These are phyloP conservation scores for Arachis stenosperma DNA, from an alignment of 306 rosid species.

Conservation along the genomic window DNA sequence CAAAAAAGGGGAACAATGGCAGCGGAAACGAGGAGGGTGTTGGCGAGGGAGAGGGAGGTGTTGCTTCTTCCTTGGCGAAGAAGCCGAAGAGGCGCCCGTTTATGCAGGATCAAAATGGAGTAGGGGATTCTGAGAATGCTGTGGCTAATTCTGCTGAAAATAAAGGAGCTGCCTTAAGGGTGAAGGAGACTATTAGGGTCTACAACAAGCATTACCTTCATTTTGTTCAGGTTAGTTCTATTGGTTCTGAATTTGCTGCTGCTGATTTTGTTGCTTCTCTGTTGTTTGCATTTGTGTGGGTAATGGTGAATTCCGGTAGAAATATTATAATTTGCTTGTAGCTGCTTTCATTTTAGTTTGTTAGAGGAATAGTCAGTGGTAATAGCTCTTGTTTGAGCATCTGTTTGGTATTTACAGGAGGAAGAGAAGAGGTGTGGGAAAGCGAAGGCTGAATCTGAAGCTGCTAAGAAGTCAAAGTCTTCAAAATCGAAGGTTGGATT, in stretches of 20 bases:
- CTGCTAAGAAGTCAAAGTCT: constrained; percentile 29
- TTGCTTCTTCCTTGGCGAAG: neutral
- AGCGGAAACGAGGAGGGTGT: constrained; percentile 18
- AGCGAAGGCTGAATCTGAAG: constrained; percentile 44
- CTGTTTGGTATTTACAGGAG: constrained; percentile 49
- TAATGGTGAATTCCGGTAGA: neutral
- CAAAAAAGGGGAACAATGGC: neutral
- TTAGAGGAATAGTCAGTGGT: neutral
- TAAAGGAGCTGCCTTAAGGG: constrained; percentile 60
- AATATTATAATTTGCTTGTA: neutral
- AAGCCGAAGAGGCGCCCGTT: neutral
- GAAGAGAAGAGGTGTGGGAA: constrained; percentile 66
- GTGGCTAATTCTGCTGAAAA: constrained; percentile 42
- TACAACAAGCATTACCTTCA: constrained; percentile 83
- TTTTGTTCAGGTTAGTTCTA: constrained; percentile 70
- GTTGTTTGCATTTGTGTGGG: neutral
- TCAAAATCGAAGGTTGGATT: constrained; percentile 46
- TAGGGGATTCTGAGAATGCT: constrained; percentile 30
- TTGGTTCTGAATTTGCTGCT: neutral
- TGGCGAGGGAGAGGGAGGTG: constrained; percentile 6
- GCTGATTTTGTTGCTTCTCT: neutral
- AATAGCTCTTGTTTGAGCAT: neutral
- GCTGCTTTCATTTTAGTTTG: neutral
- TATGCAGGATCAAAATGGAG: neutral
- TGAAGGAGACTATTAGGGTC: constrained; percentile 73